Percentiles rank a stretch among this genome's conserved stretches.
phyloP scores from a whole-genome alignment of 2,329 filamentous ascomycete species.

The Trichoderma breve region DNA sequence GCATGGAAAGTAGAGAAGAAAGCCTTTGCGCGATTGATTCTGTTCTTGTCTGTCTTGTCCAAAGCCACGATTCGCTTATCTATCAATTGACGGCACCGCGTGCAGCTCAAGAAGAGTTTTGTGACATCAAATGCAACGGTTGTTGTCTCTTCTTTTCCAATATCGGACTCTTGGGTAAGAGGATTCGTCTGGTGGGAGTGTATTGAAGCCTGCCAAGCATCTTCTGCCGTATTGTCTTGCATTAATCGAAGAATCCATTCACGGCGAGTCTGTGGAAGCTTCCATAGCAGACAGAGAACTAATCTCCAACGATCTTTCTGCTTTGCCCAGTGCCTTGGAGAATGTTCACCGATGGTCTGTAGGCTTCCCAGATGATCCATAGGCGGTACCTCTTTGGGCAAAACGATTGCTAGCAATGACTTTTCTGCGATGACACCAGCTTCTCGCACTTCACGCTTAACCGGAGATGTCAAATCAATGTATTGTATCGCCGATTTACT shows the following conservation, averaged over 20 bases:
- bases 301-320: constrained; percentile 32
- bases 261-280: constrained; percentile 31
- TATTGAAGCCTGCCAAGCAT: constrained; percentile 23
- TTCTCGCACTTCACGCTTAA: constrained; percentile 20
- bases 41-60: constrained; percentile 24
- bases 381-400: constrained; percentile 20
- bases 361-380: constrained; percentile 26
- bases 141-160: constrained; percentile 16
- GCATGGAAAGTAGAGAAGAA: constrained; percentile 28
- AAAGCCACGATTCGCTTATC: constrained; percentile 26
- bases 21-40: constrained; percentile 15
- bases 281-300: constrained; percentile 32
- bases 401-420: not conserved
- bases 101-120: constrained; percentile 33
- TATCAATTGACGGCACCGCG: constrained; percentile 26
- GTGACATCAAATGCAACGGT: constrained; percentile 32
- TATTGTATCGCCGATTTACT: constrained; percentile 1
- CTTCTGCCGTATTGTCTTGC: constrained; percentile 20
- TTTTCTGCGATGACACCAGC: not conserved
- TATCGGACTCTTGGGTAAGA: not conserved
- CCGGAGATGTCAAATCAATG: constrained; percentile 31
- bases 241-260: constrained; percentile 28
- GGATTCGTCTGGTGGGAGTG: not conserved
- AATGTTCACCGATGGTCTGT: constrained; percentile 23
- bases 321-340: constrained; percentile 29